Base-by-base conservation (phyloP, 2,329 filamentous ascomycete species). In the Fusarium zealandicum region DNA sequence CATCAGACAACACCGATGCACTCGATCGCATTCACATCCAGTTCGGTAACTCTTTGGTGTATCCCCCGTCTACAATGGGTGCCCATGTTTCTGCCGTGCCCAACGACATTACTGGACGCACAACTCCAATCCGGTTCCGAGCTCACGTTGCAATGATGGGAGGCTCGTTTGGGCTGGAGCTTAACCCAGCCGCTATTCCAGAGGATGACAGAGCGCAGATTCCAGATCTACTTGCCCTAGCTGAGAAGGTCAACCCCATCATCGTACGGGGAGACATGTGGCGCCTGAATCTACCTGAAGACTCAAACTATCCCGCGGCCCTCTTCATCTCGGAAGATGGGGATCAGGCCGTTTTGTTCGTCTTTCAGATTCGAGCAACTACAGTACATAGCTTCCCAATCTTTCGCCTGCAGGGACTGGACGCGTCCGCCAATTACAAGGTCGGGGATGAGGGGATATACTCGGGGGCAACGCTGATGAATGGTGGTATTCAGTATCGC, bases 91-190 rank as follows among this genome's bases (percentile, higher is more conserved):
- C 82, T 8, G 80, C 79, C 0, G 79, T 86, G 0, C 85, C 85
- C 1, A 88, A 88, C 59, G 78, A 80, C 0, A 71, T 83, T 28
- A 86, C 83, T 0, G 70, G 75, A 1, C 82, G 85, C 16, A 81
- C 77, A 1, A 81, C 81, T 2, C 80, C 84, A 0, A 76, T 88
- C 11, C 69, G 70, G 1, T 88, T 88, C 73, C 83, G 86, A 28
- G 84, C 82, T 0, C 85, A 88, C 49, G 85, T 88, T 0, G 86
- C 86, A 6, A 84, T 87, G 75, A 88, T 88, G 85, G 86, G 86
- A 49, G 85, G 85, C 2, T 86, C 83, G 0, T 88, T 88, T 60
- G 86, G 86, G 0, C 78, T 88, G 10, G 85, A 89, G 66, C 77
- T 89, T 7, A 78, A 87, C 64, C 86, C 85, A 0, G 72, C 72